phyloP scores from a whole-genome alignment of 345 rosid species.

The Moringa oleifera region DNA sequence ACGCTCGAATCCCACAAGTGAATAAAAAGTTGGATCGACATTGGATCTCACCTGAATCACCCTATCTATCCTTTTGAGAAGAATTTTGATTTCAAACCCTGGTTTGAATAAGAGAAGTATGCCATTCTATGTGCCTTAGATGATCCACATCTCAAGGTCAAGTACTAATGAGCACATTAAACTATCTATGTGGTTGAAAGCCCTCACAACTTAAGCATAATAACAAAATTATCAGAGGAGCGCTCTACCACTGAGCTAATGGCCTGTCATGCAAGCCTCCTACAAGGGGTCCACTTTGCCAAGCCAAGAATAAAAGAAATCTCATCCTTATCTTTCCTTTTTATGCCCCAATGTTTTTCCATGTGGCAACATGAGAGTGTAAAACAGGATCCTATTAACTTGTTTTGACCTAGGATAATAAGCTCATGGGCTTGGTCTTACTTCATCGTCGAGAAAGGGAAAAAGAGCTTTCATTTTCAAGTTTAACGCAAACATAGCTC shows the following conservation, averaged over 20 bases:
- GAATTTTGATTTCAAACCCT: slow-evolving; percentile 1
- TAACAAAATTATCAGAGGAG: not conserved
- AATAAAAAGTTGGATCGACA: slow-evolving; percentile 2
- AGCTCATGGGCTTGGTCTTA: too few species aligned
- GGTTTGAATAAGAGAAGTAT: too few species aligned
- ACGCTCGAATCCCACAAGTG: slow-evolving; percentile 1
- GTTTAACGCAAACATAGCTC: too few species aligned
- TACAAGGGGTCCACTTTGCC: not conserved
- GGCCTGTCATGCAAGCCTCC: not conserved
- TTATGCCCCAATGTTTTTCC: not conserved
- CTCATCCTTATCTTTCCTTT: not conserved
- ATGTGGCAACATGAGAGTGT: slow-evolving; percentile 1
- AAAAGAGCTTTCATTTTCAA: too few species aligned
- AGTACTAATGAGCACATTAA: too few species aligned
- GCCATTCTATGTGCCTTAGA: slow-evolving; percentile 1
- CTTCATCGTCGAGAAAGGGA: too few species aligned
- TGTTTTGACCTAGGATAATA: too few species aligned
- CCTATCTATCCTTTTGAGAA: slow-evolving; percentile 2
- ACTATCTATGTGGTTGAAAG: too few species aligned
- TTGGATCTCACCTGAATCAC: too few species aligned
- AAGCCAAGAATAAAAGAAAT: not conserved
- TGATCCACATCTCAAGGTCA: too few species aligned
- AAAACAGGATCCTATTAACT: too few species aligned
- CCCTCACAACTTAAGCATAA: not conserved
- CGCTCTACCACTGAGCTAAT: too few species aligned